Conservation (phyloP, 2,329 filamentous ascomycete genomes). For the Stemphylium vesicarium region DNA sequence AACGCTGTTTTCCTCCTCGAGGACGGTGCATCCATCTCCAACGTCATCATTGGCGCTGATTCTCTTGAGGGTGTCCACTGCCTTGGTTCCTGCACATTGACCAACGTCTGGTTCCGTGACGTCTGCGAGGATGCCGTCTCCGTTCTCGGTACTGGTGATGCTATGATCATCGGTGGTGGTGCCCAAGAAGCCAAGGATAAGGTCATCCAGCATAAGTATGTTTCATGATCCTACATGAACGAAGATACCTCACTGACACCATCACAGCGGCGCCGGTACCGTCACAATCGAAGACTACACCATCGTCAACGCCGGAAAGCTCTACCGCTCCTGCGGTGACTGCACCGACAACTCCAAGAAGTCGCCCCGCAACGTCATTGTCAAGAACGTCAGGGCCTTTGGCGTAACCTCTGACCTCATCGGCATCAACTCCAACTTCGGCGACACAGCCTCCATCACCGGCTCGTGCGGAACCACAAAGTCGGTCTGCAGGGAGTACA, state of each 20-base stretch:
- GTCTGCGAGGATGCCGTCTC: conserved; percentile 46
- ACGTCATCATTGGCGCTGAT: conserved; percentile 61
- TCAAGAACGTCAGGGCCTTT: conserved; percentile 51
- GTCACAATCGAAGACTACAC: conserved; percentile 43
- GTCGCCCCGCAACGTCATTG: conserved; percentile 51
- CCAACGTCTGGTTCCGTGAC: conserved; percentile 37
- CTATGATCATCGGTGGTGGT: conserved; percentile 47
- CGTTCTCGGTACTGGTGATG: conserved; percentile 33
- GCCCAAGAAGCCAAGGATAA: conserved; percentile 44
- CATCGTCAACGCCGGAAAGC: conserved; percentile 55
- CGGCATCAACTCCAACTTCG: conserved; percentile 58
- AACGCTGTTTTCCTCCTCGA: conserved; percentile 60
- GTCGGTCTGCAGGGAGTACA: conserved; percentile 31
- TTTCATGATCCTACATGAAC: conserved; percentile 6
- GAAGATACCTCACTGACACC: not conserved
- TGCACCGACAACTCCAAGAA: conserved; percentile 52
- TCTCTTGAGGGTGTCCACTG: conserved; percentile 60
- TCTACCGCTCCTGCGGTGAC: conserved; percentile 58
- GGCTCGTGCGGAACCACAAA: conserved; percentile 45
- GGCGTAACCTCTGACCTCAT: conserved; percentile 49
- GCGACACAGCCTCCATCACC: conserved; percentile 54
- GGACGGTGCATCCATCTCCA: conserved; percentile 57
- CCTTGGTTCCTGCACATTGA: conserved; percentile 55
- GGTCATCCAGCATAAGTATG: conserved; percentile 47
- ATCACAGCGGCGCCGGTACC: not conserved